phyloP scores from a whole-genome alignment of 2,329 filamentous ascomycete genomes.

The Fusarium sp. region DNA sequence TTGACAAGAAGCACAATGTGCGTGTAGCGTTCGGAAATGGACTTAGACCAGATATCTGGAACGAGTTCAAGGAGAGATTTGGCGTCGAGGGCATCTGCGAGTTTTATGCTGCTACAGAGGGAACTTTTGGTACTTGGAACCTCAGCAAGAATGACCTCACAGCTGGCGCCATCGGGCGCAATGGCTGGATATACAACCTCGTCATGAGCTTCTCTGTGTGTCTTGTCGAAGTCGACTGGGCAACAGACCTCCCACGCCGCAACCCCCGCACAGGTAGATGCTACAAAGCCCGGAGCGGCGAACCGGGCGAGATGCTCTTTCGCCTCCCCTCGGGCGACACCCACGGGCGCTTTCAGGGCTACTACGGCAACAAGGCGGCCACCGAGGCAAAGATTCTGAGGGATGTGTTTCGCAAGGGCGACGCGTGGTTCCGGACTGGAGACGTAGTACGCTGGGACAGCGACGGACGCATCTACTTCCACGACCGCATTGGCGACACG shows the following conservation, averaged over 20 bases:
- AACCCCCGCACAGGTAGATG: conserved; percentile 81
- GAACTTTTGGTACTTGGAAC: conserved; percentile 80
- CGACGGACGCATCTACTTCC: conserved; percentile 84
- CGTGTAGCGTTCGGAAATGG: conserved; percentile 87
- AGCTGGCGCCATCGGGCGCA: conserved; percentile 84
- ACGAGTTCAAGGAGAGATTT: conserved; percentile 85
- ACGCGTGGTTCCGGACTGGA: conserved; percentile 89
- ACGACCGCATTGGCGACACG: conserved; percentile 84
- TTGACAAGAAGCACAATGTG: conserved; percentile 83
- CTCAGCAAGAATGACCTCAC: conserved; percentile 79
- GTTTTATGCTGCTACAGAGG: conserved; percentile 87
- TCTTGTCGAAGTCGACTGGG: conserved; percentile 80
- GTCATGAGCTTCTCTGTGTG: conserved; percentile 67
- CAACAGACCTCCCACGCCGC: conserved; percentile 77
- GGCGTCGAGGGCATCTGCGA: conserved; percentile 81
- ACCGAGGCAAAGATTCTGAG: conserved; percentile 82
- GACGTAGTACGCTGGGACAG: conserved; percentile 81
- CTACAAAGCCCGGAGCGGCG: conserved; percentile 68
- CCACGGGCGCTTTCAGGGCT: conserved; percentile 81
- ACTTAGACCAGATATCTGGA: conserved; percentile 88
- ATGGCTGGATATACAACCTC: conserved; percentile 73
- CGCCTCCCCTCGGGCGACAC: conserved; percentile 77
- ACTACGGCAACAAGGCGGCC: conserved; percentile 81
- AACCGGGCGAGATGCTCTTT: conserved; percentile 84
- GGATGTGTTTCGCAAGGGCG: conserved; percentile 80